Conservation (phyloP, 805 yeast species). For the Zygosaccharomyces gambellarensis region DNA sequence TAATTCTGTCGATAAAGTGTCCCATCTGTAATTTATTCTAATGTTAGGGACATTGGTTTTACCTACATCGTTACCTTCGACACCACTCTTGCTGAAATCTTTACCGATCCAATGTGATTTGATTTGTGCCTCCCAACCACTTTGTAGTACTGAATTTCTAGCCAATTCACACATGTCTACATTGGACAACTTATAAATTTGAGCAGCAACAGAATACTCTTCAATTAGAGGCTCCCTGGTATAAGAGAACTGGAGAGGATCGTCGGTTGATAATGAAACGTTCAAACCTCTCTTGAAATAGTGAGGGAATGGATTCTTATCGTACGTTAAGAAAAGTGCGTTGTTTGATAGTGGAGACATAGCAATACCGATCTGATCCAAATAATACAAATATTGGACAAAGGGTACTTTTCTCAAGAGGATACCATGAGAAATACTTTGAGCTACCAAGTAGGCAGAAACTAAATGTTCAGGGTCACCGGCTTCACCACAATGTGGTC, state of each 20-base stretch:
- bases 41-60: slow-evolving; percentile 94
- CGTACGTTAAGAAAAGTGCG: slow-evolving; percentile 91
- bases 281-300: slow-evolving; percentile 92
- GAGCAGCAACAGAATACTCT: slow-evolving; percentile 97
- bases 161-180: slow-evolving; percentile 99
- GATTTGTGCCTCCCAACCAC: slow-evolving; percentile 85
- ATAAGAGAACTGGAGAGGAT: slow-evolving; percentile 94
- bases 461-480: slow-evolving; percentile 98
- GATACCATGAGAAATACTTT: slow-evolving; percentile 94
- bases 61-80: slow-evolving; percentile 82
- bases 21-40: slow-evolving; percentile 77
- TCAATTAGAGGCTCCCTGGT: slow-evolving; percentile 96
- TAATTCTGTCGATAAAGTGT: slow-evolving; percentile 67
- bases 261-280: slow-evolving; percentile 93
- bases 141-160: slow-evolving; percentile 82
- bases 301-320: slow-evolving; percentile 89
- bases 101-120: slow-evolving; percentile 93
- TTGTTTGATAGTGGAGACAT: slow-evolving; percentile 98
- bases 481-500: slow-evolving; percentile 99
- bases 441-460: slow-evolving; percentile 81
- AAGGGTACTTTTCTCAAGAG: slow-evolving; percentile 89
- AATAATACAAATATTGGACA: slow-evolving; percentile 85
- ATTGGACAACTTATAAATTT: slow-evolving; percentile 86
- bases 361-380: slow-evolving; percentile 95
- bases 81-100: slow-evolving; percentile 51